Base-by-base conservation (phyloP, 2,329 filamentous ascomycete species). In the Leptodontidium sp. region DNA sequence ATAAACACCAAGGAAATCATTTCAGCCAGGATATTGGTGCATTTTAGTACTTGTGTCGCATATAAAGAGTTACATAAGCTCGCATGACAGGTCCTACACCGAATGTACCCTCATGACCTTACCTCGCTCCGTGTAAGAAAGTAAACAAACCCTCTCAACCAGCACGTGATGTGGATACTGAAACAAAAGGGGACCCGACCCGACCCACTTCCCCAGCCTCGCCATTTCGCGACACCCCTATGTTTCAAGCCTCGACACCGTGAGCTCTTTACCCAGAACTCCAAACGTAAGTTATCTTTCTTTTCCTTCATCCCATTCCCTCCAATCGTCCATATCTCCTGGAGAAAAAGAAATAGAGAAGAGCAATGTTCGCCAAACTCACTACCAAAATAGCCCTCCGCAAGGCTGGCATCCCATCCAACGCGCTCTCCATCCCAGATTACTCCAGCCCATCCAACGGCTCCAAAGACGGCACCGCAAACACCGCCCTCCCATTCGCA, bases 311-410 rank as follows among this genome's bases (percentile, higher is more conserved):
- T 35, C 8, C 7, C 49, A 7, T 32, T 40, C n/a, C 8, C n/a
- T 21, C 15, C 12, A 29, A 17, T 26, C 24, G 1, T 9, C 14
- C 11, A 43, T 14, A 38, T 26, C 15, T 40, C 43, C 21, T 14
- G 3, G 8, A 47, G 26, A 52, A 21, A 50, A 45, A 35, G 15
- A 24, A 17, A 21, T 2, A 43, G 3, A 12, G 5, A 40, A 40
- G 9, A 40, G 38, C 38, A 12, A 78, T 78, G 76, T 75, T 78
- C 65, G 65, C 72, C 29, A 77, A 76, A 73, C 68, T 78, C 43
- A 76, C 73, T 17, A 77, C 76, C 32, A 77, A 75, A 58, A 72
- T 78, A 59, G 77, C 77, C 2, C 73, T 78, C 32, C 72, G 73
- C n/a, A 77, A 77, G 68, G 75, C 73, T 14, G 77, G 77, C 5